Evolutionary conservation across 805 yeast species (phyloP).

Genomic region (Ascoidea tarda): DNA sequence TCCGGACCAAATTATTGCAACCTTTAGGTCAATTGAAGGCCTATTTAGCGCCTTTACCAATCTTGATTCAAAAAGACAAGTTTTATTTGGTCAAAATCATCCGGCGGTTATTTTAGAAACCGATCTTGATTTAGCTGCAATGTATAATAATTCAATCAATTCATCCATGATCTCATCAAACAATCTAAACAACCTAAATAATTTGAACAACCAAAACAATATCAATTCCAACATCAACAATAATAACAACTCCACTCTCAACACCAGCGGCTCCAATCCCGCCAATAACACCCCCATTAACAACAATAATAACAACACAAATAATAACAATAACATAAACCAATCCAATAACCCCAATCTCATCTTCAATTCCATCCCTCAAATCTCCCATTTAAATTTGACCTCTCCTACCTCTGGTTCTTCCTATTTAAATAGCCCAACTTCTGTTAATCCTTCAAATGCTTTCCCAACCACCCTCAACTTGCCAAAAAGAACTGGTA

Average conservation of each 20-base stretch:
- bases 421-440: slow-evolving; percentile 2
- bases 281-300: background rate
- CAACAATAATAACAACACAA: background rate
- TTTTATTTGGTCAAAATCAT: slow-evolving; percentile 7
- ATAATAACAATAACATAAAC: background rate
- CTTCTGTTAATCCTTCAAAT: slow-evolving; percentile 2
- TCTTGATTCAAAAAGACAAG: slow-evolving; percentile 5
- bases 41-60: slow-evolving; percentile 5
- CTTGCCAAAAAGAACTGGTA: background rate
- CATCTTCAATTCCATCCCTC: background rate
- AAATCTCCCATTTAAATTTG: background rate
- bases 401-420: background rate
- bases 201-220: no score
- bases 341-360: background rate
- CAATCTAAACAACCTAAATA: no score
- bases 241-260: slow-evolving; percentile 1
- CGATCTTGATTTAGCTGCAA: slow-evolving; percentile 1
- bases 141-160: background rate
- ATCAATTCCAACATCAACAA: background rate
- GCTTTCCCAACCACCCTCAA: background rate
- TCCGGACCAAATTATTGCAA: slow-evolving; percentile 17
- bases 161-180: background rate
- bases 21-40: slow-evolving; percentile 3
- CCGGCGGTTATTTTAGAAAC: slow-evolving; percentile 6
- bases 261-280: background rate